These are phyloP conservation scores for Pochonia chlamydosporia DNA, from an alignment of 2,329 filamentous ascomycete species.

Conservation along the genomic window DNA sequence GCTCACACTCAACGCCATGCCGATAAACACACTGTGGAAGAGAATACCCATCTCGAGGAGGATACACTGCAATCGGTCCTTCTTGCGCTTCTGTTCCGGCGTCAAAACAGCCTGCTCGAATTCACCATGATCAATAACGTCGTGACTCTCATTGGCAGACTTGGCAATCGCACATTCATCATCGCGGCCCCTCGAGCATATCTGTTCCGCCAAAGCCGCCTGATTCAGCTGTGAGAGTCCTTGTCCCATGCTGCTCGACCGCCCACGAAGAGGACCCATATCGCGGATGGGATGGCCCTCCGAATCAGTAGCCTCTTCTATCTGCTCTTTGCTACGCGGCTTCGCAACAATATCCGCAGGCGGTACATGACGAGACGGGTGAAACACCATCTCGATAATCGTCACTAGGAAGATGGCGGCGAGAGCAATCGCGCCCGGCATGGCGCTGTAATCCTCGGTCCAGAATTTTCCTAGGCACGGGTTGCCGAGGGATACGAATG, in stretches of 20 bases:
- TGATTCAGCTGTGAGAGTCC: conserved; percentile 23
- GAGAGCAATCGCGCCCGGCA: conserved; percentile 78
- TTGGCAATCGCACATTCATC: background rate
- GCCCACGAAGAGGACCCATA: conserved; percentile 27
- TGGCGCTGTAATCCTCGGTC: conserved; percentile 67
- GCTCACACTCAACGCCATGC: conserved; percentile 75
- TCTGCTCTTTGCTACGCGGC: background rate
- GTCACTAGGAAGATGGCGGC: conserved; percentile 73
- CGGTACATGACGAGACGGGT: conserved; percentile 30
- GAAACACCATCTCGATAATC: conserved; percentile 67
- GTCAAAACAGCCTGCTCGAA: conserved; percentile 20
- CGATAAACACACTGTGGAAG: conserved; percentile 65
- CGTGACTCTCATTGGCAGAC: background rate
- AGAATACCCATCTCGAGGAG: conserved; percentile 71
- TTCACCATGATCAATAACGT: conserved; percentile 8
- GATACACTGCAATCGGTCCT: conserved; percentile 68
- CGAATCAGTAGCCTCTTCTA: background rate
- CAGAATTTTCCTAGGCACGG: conserved; percentile 70
- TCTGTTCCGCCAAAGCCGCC: conserved; percentile 6
- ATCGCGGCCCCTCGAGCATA: background rate
- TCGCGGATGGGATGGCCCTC: conserved; percentile 20
- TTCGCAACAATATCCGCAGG: conserved; percentile 9
- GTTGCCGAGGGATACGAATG: conserved; percentile 56
- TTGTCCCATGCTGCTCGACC: conserved; percentile 27
- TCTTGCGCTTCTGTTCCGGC: conserved; percentile 52